phyloP scores from a whole-genome alignment of 2,329 filamentous ascomycete species.

The Xylaria sp. region DNA sequence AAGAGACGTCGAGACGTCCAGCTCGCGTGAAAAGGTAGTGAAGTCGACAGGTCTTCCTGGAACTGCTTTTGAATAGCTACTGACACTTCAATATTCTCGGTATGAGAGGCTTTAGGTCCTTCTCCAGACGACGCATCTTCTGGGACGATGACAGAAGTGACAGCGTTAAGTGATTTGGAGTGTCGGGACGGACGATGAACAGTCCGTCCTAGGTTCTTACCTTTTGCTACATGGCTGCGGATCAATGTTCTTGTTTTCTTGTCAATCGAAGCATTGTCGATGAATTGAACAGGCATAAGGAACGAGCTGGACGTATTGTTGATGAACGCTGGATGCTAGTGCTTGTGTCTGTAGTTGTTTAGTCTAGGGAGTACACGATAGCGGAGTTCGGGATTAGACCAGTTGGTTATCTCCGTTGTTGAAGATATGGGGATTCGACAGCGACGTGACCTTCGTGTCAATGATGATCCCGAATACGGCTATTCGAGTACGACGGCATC shows the following conservation, averaged over 20 bases:
- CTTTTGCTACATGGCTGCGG: slow-evolving; percentile 41
- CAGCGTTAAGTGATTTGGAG: slow-evolving; percentile 9
- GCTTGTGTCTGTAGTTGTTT: slow-evolving; percentile 1
- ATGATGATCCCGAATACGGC: background rate
- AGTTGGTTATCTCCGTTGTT: slow-evolving; percentile 14
- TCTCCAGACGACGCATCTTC: background rate
- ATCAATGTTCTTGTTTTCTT: slow-evolving; percentile 36
- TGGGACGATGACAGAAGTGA: background rate
- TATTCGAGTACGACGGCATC: background rate
- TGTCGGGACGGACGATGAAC: slow-evolving; percentile 31
- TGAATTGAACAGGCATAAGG: slow-evolving; percentile 38
- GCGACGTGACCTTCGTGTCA: background rate
- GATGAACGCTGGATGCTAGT: background rate
- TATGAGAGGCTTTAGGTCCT: background rate
- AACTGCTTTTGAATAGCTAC: slow-evolving; percentile 21
- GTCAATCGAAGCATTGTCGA: slow-evolving; percentile 37
- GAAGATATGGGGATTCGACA: background rate
- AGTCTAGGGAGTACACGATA: background rate
- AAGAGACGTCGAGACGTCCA: slow-evolving; percentile 27
- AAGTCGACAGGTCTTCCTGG: slow-evolving; percentile 24
- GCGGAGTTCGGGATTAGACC: slow-evolving; percentile 9
- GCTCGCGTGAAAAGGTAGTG: slow-evolving; percentile 27
- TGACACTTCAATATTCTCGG: background rate
- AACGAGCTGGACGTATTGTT: background rate
- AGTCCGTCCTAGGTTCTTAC: slow-evolving; percentile 38